A percentile compares a stretch with the other conserved stretches of the same genome.
These are phyloP conservation scores for Periconia macrospinosa DNA, from an alignment of 2,329 filamentous ascomycete species.

Conservation along the genomic window DNA sequence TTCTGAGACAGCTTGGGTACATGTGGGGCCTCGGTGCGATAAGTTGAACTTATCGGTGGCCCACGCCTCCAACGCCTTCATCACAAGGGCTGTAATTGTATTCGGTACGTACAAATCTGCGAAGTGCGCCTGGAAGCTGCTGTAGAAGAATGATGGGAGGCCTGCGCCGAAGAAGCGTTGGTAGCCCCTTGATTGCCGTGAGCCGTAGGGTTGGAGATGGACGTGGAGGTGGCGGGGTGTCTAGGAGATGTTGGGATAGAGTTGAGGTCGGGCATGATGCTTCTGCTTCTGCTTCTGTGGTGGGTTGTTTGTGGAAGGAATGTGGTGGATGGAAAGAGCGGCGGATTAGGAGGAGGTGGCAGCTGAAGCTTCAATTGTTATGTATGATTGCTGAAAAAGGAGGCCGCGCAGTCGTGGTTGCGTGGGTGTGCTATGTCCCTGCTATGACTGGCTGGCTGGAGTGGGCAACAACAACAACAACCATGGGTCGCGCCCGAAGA, in stretches of 20 bases:
- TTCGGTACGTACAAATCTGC: conserved; percentile 16
- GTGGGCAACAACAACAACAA: conserved; percentile 8
- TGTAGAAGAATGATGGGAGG: conserved; percentile 39
- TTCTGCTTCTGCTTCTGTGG: neutral
- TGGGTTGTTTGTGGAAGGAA: no score
- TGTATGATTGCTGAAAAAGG: conserved; percentile 19
- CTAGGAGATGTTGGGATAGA: conserved; percentile 9
- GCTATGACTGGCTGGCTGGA: neutral
- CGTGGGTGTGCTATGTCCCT: neutral
- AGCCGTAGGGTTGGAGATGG: neutral
- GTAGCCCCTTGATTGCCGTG: conserved; percentile 18
- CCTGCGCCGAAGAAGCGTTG: conserved; percentile 29
- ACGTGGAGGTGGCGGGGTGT: conserved; percentile 10
- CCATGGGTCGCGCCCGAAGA: neutral
- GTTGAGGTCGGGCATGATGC: conserved; percentile 12
- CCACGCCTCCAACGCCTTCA: neutral
- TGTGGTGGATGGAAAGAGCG: conserved; percentile 3
- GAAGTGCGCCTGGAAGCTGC: conserved; percentile 46
- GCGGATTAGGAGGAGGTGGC: no score
- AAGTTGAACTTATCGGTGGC: no score
- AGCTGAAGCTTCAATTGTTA: conserved; percentile 7
- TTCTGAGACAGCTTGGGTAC: neutral
- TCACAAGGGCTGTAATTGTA: neutral
- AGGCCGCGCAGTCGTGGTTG: neutral
- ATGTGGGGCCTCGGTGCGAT: neutral